Base-by-base conservation (phyloP, 495 filamentous ascomycete genomes). In the Hapsidospora chrysogenum region DNA sequence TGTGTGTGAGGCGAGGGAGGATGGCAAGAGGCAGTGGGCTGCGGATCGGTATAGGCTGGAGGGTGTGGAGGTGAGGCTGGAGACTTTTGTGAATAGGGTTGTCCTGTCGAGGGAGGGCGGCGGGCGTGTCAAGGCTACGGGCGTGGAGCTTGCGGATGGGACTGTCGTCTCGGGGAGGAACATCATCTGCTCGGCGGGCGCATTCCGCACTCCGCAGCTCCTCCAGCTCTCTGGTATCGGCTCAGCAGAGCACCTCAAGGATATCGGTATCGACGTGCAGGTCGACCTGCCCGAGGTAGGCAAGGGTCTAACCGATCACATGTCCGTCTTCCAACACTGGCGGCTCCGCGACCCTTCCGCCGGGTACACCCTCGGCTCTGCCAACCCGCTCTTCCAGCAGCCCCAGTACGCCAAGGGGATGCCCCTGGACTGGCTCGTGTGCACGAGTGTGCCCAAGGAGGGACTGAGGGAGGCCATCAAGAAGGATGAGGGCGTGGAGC, bases 151-250 rank as follows among this genome's bases (percentile, higher is more conserved):
- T 23, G 47, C 57, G 11, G 30, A 47, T 17, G 60, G 60, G 9
- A 46, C 40, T 29, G 47, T 39, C 2, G 51, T 47, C 17, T 55
- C 51, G 14, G 70, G 29, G 4, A 17, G 20, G 1, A 18, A 76
- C 29, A 58, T 71, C 27, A 63, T 76, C 32, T 44, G 73, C 25
- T 56, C 61, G 1, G 60, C 57, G 6, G 70, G 70, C 3, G 53
- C 65, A 13, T 73, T 71, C 51, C 70, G 68, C 54, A 62, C 63
- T 15, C 70, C 70, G 14, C 60, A 70, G 27, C 60, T 74, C n/a
- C 51, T 76, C 8, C 63, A 70, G 39, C 63, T 67, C 3, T 66
- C 57, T 13, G 70, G 69, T 6, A 63, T 76, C 33, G 70, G 72
- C 0, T 56, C 65, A 0, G 54, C 51, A 6, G 52, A 56, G 0